Conservation (phyloP, 164 flowering plant species). For the Saururus chinensis region DNA sequence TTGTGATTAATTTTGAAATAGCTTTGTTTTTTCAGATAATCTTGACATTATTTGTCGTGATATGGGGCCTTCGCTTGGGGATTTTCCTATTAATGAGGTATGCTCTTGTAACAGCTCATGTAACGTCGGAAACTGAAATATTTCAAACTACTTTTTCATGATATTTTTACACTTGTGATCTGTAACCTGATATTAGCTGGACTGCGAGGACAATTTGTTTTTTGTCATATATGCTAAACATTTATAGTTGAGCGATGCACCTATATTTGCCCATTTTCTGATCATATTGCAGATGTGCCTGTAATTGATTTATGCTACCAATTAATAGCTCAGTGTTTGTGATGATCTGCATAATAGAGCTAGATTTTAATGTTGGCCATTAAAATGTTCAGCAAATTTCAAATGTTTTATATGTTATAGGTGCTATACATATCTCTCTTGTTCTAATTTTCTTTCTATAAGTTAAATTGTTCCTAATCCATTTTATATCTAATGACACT, state of each 20-base stretch:
- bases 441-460: background rate
- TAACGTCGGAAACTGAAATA: too few relatives aligned
- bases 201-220: background rate
- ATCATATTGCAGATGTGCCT: background rate
- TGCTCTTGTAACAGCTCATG: background rate
- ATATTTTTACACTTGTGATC: background rate
- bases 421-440: background rate
- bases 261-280: too few relatives aligned
- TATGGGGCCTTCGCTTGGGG: slow-evolving; percentile 90
- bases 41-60: slow-evolving; percentile 52
- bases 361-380: background rate
- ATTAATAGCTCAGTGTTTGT: background rate
- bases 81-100: slow-evolving; percentile 84
- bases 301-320: background rate
- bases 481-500: background rate
- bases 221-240: too few relatives aligned
- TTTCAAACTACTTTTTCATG: too few relatives aligned
- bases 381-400: too few relatives aligned
- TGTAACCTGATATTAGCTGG: background rate
- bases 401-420: background rate
- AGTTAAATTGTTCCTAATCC: too few relatives aligned
- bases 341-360: background rate
- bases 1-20: background rate
- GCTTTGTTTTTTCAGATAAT: slow-evolving; percentile 49
- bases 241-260: too few relatives aligned